A percentile compares a stretch with the other conserved stretches of the same genome.
These are phyloP conservation scores for Coemansia sp. DNA, from an alignment of 192 early-diverging fungal species.

Conservation along the genomic window DNA sequence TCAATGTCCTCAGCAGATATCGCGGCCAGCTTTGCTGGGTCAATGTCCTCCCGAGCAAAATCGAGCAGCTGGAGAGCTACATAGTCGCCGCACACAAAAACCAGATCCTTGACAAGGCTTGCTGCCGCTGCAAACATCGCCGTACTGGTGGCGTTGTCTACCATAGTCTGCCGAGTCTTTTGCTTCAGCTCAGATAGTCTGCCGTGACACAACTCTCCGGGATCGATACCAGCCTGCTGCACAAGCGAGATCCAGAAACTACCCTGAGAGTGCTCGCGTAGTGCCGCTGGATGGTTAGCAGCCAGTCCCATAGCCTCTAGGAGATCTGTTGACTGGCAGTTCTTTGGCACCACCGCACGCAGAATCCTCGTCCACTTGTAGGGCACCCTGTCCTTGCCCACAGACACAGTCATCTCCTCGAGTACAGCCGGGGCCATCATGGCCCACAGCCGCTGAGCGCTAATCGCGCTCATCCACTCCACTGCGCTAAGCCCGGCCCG, in stretches of 20 bases:
- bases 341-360: constrained; percentile 7
- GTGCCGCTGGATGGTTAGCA: constrained; percentile 26
- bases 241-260: constrained; percentile 86
- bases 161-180: constrained; percentile 48
- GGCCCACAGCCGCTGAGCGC: constrained; percentile 26
- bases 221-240: constrained; percentile 70
- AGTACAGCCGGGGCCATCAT: constrained; percentile 12
- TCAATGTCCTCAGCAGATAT: constrained; percentile 32
- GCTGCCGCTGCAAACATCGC: constrained; percentile 10
- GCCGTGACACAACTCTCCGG: constrained; percentile 59
- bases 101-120: constrained; percentile 26
- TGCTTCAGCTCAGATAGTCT: constrained; percentile 47
- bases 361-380: constrained; percentile 26
- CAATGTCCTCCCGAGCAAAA: constrained; percentile 22
- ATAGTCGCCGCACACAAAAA: constrained; percentile 30
- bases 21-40: constrained; percentile 16
- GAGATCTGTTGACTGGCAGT: constrained; percentile 3
- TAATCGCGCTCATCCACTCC: constrained; percentile 15
- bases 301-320: constrained; percentile 61
- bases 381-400: not conserved
- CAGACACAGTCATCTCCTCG: constrained; percentile 15
- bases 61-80: constrained; percentile 37
- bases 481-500: constrained; percentile 2
- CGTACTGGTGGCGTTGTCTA: constrained; percentile 21
- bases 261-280: constrained; percentile 49